Evolutionary conservation across 345 rosid genomes (phyloP), one percentile per base, ranked within the genome.

Genomic region (Boechera divaricarpa): DNA sequence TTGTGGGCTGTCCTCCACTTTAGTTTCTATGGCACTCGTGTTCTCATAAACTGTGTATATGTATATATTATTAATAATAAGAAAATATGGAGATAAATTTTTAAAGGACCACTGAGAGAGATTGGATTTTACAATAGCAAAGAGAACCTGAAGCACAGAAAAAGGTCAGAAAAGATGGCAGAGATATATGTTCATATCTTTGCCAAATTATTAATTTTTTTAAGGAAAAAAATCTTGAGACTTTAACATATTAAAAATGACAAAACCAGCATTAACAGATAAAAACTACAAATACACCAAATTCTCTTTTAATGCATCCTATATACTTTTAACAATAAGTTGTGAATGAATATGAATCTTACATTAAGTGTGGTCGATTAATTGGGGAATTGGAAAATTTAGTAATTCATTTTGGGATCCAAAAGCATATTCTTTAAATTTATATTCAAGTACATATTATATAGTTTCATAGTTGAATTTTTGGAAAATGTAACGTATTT

Each of bases 1-100:
- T 52, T 69, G 56, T 77, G 65, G 75, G 80, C 33, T 77, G 75
- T 62, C 75, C 4, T 70, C 80, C 80, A 69, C 75, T 70, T 63
- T 70, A 63, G 24, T 55, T 77, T 41, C 10, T 69, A 35, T 52
- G 18, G 59, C 75, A 69, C 38, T 60, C 63, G 56, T 77, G 48
- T 76, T 70, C 59, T 35, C 63, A 76, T 69, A 26, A 75, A 75
- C 39, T 49, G 38, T 65, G 9, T 35, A 16, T 8, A 32, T 63
- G 39, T 10, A 55, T 11, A 42, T 13, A 7, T 53, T 55, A 36
- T 64, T 36, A 31, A 16, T 42, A 32, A 31, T 11, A 12, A 24
- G 2, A 62, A 61, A 52, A 36, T 62, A 10, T 38, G 24, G 51
- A 35, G 21, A 57, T 56, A 55, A 24, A 26, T 15, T 26, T 21